A percentile compares a stretch with the other conserved stretches of the same genome.
These are phyloP conservation scores for Bjerkandera adusta DNA, from an alignment of 1,284 basidiomycete genomes.

Conservation along the genomic window DNA sequence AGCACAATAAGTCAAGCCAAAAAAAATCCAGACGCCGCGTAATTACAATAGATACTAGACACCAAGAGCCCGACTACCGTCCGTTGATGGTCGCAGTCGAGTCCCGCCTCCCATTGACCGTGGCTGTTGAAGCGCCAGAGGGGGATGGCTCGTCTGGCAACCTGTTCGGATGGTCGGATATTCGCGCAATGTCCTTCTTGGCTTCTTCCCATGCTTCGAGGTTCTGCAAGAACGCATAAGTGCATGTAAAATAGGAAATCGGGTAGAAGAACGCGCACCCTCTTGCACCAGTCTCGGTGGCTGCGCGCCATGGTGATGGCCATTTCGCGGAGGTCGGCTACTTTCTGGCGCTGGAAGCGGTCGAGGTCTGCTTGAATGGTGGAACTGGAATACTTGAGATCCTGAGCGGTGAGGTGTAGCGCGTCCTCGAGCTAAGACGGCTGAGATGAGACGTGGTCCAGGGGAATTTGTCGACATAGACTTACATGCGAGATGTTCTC, in stretches of 20 bases:
- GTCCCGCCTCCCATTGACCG: conserved; percentile 41
- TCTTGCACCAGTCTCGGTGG: conserved; percentile 95
- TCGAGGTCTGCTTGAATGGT: conserved; percentile 98
- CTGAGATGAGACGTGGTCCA: not conserved
- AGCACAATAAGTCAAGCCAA: not conserved
- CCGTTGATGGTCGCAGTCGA: conserved; percentile 58
- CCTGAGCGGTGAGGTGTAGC: conserved; percentile 84
- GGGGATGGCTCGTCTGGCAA: conserved; percentile 36
- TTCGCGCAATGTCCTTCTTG: conserved; percentile 85
- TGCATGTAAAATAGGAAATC: not conserved
- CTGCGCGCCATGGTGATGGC: conserved; percentile 85
- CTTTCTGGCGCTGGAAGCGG: conserved; percentile 98
- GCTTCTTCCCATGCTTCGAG: conserved; percentile 96
- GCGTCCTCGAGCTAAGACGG: conserved; percentile 82
- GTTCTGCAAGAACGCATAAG: conserved; percentile 56
- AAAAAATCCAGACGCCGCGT: not conserved
- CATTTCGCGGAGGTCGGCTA: conserved; percentile 93
- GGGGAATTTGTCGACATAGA: conserved; percentile 10
- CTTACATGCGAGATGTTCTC: conserved; percentile 91
- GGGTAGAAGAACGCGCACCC: conserved; percentile 48
- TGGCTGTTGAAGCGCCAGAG: conserved; percentile 9
- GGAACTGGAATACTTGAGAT: conserved; percentile 92
- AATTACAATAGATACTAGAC: not conserved
- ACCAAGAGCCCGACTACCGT: conserved; percentile 26
- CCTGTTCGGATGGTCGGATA: conserved; percentile 86